Conservation (phyloP, 1,284 basidiomycete species). For the Sporisorium exsertum region DNA sequence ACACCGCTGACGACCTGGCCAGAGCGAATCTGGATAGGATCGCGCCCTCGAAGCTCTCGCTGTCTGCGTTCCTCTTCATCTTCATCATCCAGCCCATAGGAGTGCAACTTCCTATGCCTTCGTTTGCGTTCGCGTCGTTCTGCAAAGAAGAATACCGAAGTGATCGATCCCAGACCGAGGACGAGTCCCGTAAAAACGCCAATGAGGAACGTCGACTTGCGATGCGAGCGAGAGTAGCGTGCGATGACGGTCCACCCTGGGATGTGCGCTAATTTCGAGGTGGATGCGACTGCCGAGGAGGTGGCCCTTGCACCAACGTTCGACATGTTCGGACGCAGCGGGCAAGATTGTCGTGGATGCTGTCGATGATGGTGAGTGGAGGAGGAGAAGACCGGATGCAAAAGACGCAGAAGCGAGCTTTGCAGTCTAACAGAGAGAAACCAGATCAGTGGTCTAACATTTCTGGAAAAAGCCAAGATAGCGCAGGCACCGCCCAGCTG, state of each 20-base stretch:
- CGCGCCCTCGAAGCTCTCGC: slow-evolving; percentile 28
- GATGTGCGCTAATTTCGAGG: slow-evolving; percentile 35
- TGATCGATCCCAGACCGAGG: slow-evolving; percentile 57
- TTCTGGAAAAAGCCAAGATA: not conserved
- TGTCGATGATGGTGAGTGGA: not conserved
- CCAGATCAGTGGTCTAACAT: no score
- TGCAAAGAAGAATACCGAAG: slow-evolving; percentile 55
- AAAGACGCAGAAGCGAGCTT: not conserved
- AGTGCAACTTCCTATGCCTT: slow-evolving; percentile 31
- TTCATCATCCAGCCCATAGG: slow-evolving; percentile 38
- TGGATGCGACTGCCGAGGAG: slow-evolving; percentile 13
- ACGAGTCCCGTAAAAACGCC: slow-evolving; percentile 61
- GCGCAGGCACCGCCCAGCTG: not conserved
- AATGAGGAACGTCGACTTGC: slow-evolving; percentile 55
- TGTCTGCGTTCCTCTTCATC: slow-evolving; percentile 46
- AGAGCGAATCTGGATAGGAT: slow-evolving; percentile 45
- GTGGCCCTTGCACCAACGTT: slow-evolving; percentile 8
- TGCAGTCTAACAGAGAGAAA: not conserved
- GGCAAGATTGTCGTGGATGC: not conserved
- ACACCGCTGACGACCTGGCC: slow-evolving; percentile 59
- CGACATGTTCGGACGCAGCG: slow-evolving; percentile 17
- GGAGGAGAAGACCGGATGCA: not conserved
- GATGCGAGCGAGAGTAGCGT: slow-evolving; percentile 40
- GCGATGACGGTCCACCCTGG: slow-evolving; percentile 43
- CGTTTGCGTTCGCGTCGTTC: slow-evolving; percentile 46